Evolutionary conservation across 2,329 filamentous ascomycete species (phyloP), one percentile per base, ranked within the genome.

Genomic region (Diaporthe sp.): DNA sequence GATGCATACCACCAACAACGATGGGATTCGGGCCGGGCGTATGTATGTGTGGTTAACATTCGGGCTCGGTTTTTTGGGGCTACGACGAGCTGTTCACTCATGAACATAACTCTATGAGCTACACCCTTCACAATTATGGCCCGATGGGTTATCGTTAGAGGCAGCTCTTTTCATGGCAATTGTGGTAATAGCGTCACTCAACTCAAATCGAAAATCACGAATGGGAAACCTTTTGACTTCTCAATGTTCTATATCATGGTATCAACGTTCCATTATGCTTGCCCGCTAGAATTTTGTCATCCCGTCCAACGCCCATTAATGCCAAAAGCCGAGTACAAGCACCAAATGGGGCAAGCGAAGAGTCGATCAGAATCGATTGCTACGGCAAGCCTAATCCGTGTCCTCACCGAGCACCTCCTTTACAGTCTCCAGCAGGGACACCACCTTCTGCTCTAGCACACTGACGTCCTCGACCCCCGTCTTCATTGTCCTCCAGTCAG

Each of bases 391-490:
- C 78, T 80, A 82, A 73, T 90, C 88, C 75, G 88, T 81, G 46
- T 88, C 87, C 70, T 90, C 89, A 75, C 84, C 85, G 75, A 92
- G 82, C 58, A 92, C 87, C 78, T 88, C 87, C 79, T 88, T 86
- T 25, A 92, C 88, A 7, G 88, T 89, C 80, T 90, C 89, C 79
- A 97, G 85, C 82, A 96, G 92, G 74, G 84, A 87, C 37, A 96
- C 87, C 9, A 97, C 91, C 85, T 93, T 95, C 81, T 93, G 91
- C 83, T 98, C 95, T 71, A 98, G 86, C 79, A 90, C 84, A 81
- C 89, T 96, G 80, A 93, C 91, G 4, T 86, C 85, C 0, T 85
- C 87, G 15, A 61, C 65, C 55, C 81, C 85, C 68, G 82, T 84
- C 78, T 82, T 83, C 77, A 82, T 85, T 10, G 82, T 83, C 74